Conservation (phyloP, 352 stramenopile species). For the Globisporangium irregulare region DNA sequence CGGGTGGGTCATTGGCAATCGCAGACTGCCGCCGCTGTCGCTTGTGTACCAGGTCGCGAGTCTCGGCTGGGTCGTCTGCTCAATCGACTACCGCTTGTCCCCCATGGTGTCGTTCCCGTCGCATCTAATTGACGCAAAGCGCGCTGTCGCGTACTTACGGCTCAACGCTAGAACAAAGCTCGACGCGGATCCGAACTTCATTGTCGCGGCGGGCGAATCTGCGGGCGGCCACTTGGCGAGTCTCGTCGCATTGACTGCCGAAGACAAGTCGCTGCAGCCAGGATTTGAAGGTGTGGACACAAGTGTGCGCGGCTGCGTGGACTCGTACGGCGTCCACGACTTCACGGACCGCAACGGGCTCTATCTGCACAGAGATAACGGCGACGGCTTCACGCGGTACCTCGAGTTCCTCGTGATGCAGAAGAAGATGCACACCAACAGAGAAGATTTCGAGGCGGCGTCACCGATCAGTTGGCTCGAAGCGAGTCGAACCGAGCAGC, state of each 20-base stretch:
- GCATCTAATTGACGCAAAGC: slow-evolving; percentile 70
- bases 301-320: slow-evolving; percentile 62
- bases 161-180: slow-evolving; percentile 39
- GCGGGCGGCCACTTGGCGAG: slow-evolving; percentile 68
- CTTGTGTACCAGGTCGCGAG: slow-evolving; percentile 61
- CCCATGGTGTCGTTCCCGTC: slow-evolving; percentile 64
- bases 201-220: slow-evolving; percentile 69
- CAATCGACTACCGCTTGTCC: slow-evolving; percentile 74
- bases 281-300: slow-evolving; percentile 78
- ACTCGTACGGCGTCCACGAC: slow-evolving; percentile 78
- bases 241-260: slow-evolving; percentile 61
- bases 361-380: slow-evolving; percentile 58
- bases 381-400: slow-evolving; percentile 56
- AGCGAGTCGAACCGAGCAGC: slow-evolving; percentile 26
- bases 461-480: slow-evolving; percentile 59
- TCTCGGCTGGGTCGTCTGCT: slow-evolving; percentile 66
- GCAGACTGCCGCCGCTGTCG: slow-evolving; percentile 39
- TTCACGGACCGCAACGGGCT: slow-evolving; percentile 65
- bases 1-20: slow-evolving; percentile 67
- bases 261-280: slow-evolving; percentile 63
- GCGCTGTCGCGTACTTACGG: slow-evolving; percentile 65
- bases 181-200: slow-evolving; percentile 57
- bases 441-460: slow-evolving; percentile 48
- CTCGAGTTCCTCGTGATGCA: slow-evolving; percentile 74
- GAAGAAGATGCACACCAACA: slow-evolving; percentile 43